Percentiles rank a stretch among this genome's conserved stretches.
phyloP scores from a whole-genome alignment of 1,284 basidiomycete species.

The Puccinia horiana region DNA sequence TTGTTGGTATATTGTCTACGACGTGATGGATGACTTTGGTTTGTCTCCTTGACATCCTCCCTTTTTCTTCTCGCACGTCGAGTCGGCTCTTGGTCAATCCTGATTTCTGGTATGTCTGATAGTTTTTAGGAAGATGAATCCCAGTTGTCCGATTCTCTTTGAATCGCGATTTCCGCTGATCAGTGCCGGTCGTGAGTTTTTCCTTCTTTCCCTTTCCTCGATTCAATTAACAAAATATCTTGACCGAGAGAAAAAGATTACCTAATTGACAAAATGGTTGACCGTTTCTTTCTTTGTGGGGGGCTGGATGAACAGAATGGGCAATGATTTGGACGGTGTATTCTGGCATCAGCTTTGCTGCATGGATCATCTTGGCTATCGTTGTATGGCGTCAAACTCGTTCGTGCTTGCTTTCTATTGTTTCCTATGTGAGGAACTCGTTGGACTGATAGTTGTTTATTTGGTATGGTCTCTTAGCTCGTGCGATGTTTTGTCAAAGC shows the following conservation, averaged over 20 bases:
- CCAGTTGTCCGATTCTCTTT: constrained; percentile 32
- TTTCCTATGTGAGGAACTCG: too few species aligned
- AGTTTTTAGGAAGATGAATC: constrained; percentile 46
- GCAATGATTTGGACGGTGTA: constrained; percentile 33
- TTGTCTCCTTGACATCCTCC: neutral
- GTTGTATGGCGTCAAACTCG: constrained; percentile 44
- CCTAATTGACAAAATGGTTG: neutral
- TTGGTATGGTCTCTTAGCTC: neutral
- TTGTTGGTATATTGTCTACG: constrained; percentile 40
- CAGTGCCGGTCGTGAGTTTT: constrained; percentile 24
- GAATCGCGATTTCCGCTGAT: constrained; percentile 23
- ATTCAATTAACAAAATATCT: neutral
- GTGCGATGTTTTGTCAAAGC: constrained; percentile 43
- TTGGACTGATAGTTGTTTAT: neutral
- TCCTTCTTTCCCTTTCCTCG: neutral
- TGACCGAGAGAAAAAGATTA: neutral
- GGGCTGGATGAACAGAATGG: constrained; percentile 19
- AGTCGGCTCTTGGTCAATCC: neutral
- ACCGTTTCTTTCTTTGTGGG: too few species aligned
- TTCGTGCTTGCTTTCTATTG: neutral
- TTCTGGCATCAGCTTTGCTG: constrained; percentile 38
- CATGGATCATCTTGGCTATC: constrained; percentile 35
- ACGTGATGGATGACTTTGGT: constrained; percentile 49
- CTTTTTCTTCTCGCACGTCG: neutral
- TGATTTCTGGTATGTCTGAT: neutral